phyloP scores from a whole-genome alignment of 768 basidiomycete genomes.

The Mycena rebaudengoi region DNA sequence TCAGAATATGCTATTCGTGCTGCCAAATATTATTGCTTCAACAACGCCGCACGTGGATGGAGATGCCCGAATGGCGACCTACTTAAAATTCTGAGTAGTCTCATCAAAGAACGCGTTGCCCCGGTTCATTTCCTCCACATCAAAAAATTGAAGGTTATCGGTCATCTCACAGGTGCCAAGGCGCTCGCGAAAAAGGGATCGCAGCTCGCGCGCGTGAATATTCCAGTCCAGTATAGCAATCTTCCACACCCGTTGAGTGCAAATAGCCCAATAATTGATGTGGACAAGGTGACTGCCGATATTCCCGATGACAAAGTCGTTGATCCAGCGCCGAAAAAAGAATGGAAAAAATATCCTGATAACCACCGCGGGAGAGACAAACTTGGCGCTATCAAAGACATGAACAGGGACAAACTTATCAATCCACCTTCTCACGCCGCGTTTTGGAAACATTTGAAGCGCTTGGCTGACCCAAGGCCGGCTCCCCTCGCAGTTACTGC shows the following conservation, averaged over 20 bases:
- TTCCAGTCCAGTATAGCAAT: background rate
- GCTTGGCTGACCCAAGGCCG: background rate
- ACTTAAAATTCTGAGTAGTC: background rate
- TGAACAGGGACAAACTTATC: slow-evolving; percentile 1
- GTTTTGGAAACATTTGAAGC: slow-evolving; percentile 9
- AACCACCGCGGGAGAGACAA: background rate
- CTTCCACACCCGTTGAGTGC: background rate
- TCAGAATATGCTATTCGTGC: slow-evolving; percentile 10
- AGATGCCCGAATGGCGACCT: slow-evolving; percentile 8
- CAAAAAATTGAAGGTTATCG: background rate
- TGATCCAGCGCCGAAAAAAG: background rate
- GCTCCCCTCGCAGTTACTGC: background rate
- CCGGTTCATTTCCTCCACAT: slow-evolving; percentile 6
- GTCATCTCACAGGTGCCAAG: background rate
- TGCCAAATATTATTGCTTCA: background rate
- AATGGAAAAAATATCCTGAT: background rate
- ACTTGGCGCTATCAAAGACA: background rate
- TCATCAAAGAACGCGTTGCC: background rate
- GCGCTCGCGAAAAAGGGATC: background rate
- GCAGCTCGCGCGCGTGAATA: background rate
- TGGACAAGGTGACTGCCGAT: background rate
- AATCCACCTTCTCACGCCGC: slow-evolving; percentile 2
- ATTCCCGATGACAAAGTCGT: background rate
- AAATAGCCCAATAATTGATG: background rate
- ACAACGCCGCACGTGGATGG: slow-evolving; percentile 5